Conservation (phyloP, 192 early-diverging fungal species). For the Coemansia sp. region DNA sequence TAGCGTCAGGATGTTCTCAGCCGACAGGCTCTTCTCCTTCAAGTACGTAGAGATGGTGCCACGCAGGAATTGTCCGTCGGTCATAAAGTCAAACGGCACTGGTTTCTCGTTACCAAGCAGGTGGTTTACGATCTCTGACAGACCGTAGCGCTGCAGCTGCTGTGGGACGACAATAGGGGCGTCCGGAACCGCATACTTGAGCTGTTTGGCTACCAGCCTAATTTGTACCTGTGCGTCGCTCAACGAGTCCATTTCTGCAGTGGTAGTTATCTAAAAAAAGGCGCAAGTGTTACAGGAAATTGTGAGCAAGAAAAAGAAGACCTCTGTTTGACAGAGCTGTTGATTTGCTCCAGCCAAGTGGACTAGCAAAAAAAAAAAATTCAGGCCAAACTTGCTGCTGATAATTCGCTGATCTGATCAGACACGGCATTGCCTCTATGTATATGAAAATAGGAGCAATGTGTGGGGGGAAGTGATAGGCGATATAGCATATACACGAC, state of each 20-base stretch:
- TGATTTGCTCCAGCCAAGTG: background rate
- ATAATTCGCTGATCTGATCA: background rate
- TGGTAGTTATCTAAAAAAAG: background rate
- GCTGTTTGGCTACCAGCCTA: constrained; percentile 75
- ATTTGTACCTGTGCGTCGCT: constrained; percentile 75
- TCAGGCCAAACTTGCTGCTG: background rate
- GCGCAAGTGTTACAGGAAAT: background rate
- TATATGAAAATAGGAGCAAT: background rate
- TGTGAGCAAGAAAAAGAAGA: background rate
- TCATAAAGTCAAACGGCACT: constrained; percentile 90
- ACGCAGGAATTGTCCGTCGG: constrained; percentile 87
- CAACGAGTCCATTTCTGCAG: constrained; percentile 29
- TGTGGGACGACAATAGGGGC: constrained; percentile 86
- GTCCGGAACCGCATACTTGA: constrained; percentile 74
- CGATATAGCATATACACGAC: background rate
- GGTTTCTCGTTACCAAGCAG: constrained; percentile 64
- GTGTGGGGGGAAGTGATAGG: background rate
- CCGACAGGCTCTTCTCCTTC: constrained; percentile 53
- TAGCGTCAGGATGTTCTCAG: constrained; percentile 80
- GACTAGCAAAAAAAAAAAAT: constrained; percentile 1
- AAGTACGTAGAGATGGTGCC: constrained; percentile 75
- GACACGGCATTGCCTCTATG: background rate
- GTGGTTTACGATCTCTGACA: constrained; percentile 95
- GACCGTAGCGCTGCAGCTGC: constrained; percentile 78
- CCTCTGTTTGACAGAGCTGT: background rate